These are phyloP conservation scores for Collybia mongolica DNA, from an alignment of 768 basidiomycete species.

Conservation along the genomic window DNA sequence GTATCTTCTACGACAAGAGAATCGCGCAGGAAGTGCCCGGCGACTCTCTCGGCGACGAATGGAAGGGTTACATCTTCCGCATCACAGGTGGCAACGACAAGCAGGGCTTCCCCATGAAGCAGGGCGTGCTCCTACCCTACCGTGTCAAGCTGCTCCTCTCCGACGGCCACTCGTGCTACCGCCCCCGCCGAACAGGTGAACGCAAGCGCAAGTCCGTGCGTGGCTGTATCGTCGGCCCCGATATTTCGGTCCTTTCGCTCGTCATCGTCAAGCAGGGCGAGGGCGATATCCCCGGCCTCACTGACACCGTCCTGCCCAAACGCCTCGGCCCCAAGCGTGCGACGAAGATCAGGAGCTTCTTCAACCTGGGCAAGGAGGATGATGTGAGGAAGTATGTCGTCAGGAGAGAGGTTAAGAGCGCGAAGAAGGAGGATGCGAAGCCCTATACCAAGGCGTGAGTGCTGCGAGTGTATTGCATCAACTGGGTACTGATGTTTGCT, in stretches of 20 bases:
- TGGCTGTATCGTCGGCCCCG: conserved; percentile 96
- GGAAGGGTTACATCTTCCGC: conserved; percentile 94
- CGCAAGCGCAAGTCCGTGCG: conserved; percentile 99
- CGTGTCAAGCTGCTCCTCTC: conserved; percentile 93
- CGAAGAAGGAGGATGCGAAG: conserved; percentile 89
- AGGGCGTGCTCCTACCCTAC: conserved; percentile 93
- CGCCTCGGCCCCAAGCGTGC: conserved; percentile 96
- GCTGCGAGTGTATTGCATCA: neutral
- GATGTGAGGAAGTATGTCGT: conserved; percentile 98
- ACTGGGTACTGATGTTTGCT: neutral
- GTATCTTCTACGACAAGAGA: conserved; percentile 96
- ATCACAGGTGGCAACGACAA: conserved; percentile 99
- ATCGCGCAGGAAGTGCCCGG: conserved; percentile 93
- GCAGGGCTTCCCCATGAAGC: conserved; percentile 99
- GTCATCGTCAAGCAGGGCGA: conserved; percentile 98
- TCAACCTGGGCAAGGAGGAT: conserved; percentile 97
- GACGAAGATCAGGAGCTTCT: conserved; percentile 96
- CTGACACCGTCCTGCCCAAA: conserved; percentile 91
- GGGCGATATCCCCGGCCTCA: conserved; percentile 84
- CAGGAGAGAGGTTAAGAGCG: conserved; percentile 82
- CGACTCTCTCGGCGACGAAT: conserved; percentile 92
- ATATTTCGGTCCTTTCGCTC: conserved; percentile 92
- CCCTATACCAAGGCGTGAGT: conserved; percentile 96
- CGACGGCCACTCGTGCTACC: conserved; percentile 98
- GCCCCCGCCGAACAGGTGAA: conserved; percentile 87